Conservation (phyloP, 768 basidiomycete species). For the Roridomyces roridus region DNA sequence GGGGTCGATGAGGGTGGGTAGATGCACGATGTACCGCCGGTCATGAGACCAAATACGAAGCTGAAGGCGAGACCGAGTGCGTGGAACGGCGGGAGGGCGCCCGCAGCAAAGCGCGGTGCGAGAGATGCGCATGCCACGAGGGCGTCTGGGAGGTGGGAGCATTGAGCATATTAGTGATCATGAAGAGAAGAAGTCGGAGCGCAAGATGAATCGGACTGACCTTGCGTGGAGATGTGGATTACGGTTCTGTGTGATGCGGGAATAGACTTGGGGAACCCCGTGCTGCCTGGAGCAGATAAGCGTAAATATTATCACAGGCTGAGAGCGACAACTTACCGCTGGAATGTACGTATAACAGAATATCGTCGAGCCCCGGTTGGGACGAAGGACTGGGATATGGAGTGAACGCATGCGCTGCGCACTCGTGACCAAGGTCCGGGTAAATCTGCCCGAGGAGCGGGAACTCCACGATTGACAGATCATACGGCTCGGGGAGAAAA, state of each 20-base stretch:
- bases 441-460: conserved; percentile 40
- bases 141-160: neutral
- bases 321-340: conserved; percentile 25
- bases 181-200: no score
- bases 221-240: neutral
- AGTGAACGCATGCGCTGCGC: conserved; percentile 31
- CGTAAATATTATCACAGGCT: conserved; percentile 4
- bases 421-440: conserved; percentile 47
- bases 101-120: conserved; percentile 11
- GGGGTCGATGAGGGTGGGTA: conserved; percentile 38
- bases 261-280: conserved; percentile 18
- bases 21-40: conserved; percentile 30
- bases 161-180: neutral
- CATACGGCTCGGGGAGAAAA: conserved; percentile 19
- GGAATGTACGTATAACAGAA: conserved; percentile 47
- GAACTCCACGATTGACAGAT: conserved; percentile 39
- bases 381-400: conserved; percentile 30
- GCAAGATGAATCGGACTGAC: neutral
- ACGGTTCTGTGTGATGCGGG: conserved; percentile 6
- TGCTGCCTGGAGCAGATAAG: neutral
- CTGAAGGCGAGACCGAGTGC: conserved; percentile 37
- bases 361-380: conserved; percentile 26
- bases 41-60: conserved; percentile 35
- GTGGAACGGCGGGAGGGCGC: conserved; percentile 47
- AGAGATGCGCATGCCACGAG: neutral